Evolutionary conservation across 345 rosid genomes (phyloP).

Genomic region (Gossypium rotundifolium): DNA sequence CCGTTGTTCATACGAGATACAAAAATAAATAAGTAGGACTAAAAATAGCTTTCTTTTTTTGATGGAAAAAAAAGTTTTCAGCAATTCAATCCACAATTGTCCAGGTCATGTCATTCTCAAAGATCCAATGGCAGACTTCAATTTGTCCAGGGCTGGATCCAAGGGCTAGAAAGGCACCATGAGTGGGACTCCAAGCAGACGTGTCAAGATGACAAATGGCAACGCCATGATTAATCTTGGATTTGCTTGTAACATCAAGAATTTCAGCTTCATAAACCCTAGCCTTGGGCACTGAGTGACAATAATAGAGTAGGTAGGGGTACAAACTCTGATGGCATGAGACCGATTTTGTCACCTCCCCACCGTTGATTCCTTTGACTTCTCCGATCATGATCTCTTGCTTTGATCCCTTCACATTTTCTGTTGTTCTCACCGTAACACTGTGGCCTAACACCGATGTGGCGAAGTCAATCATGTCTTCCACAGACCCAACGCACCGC

Average conservation of each 20-base stretch:
- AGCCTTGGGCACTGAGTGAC: conserved; percentile 71
- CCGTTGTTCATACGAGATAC: background rate
- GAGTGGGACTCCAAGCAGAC: conserved; percentile 59
- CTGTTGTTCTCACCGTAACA: conserved; percentile 40
- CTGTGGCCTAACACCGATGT: conserved; percentile 37
- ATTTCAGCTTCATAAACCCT: conserved; percentile 63
- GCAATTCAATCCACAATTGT: conserved; percentile 32
- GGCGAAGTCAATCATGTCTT: conserved; percentile 72
- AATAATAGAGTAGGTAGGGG: conserved; percentile 61
- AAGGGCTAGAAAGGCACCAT: conserved; percentile 62
- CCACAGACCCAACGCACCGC: conserved; percentile 52
- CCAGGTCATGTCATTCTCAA: conserved; percentile 74
- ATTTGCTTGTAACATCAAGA: conserved; percentile 27
- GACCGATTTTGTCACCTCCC: conserved; percentile 47
- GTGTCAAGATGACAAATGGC: conserved; percentile 75
- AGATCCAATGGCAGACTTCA: conserved; percentile 82
- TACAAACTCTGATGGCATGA: conserved; percentile 79
- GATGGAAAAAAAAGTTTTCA: background rate
- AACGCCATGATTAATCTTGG: conserved; percentile 49
- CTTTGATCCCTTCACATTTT: conserved; percentile 40
- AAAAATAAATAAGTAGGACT: background rate
- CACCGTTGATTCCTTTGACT: conserved; percentile 53
- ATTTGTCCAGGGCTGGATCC: conserved; percentile 54
- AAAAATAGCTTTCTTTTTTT: background rate
- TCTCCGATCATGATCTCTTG: conserved; percentile 37